Base-by-base conservation (phyloP, 306 rosid species). In the Fragaria ananassa region DNA sequence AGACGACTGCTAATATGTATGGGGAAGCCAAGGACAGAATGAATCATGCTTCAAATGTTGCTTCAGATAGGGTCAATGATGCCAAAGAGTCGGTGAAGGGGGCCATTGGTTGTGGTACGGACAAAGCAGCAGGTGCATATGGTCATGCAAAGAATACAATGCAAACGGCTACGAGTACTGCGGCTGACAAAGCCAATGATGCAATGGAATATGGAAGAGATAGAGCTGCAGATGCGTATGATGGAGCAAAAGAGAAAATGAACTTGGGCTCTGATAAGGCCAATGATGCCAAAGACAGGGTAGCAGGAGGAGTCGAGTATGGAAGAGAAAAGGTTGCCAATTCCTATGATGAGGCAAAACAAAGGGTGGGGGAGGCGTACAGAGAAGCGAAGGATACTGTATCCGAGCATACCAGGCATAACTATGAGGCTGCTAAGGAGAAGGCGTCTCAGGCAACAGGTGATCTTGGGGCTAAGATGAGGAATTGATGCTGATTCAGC, bases 351-450 rank as follows among this genome's bases (percentile, higher is more conserved):
- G 79, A 77, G 66, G 83, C 81, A 11, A 76, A 75, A 66, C 65
- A 50, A 0, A 70, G 63, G 21, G 88, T 82, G 51, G 83, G 46
- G 14, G 84, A 81, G 39, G 47, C 81, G 1, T 84, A 76, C 73
- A 2, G 0, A 18, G 58, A 74, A 13, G 84, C 85, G 10, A 82
- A 71, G 83, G 77, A 85, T 18, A 57, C 77, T 9, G 35, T 35
- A 86, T 74, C 77, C 9, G 35, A 80, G 56, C 80, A 77, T 68
- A 85, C 84, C 17, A 84, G 80, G 77, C 44, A 58, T 71, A 79
- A 9, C 37, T 85, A 87, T 23, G 93, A 85, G 81, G 81, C 79
- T 79, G 88, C 90, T 11, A 93, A 87, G 81, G 97, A 89, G 79
- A 86, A 72, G 61, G 90, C 79, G 68, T 91, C 93, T 0, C 78